Conservation (phyloP, 768 basidiomycete species). For the Boletus tomentosulus region DNA sequence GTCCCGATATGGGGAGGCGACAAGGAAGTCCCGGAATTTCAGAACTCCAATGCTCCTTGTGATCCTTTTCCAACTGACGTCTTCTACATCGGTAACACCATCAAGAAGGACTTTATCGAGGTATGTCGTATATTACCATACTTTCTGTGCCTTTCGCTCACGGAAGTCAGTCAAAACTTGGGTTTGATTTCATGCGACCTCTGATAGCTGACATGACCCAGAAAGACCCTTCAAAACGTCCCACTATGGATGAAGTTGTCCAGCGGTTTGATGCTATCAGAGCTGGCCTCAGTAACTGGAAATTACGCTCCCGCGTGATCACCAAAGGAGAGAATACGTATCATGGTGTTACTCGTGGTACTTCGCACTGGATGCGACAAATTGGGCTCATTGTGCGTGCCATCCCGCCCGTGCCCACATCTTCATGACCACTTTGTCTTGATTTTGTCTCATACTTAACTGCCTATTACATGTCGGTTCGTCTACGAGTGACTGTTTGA, state of each 20-base stretch:
- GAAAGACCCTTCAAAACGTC: constrained; percentile 34
- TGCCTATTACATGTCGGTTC: background rate
- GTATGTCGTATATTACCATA: constrained; percentile 12
- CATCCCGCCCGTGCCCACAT: constrained; percentile 18
- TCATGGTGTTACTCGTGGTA: constrained; percentile 1
- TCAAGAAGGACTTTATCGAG: constrained; percentile 29
- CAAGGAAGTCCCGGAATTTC: constrained; percentile 36
- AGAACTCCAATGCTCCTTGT: constrained; percentile 13
- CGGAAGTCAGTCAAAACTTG: background rate
- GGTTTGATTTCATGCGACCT: constrained; percentile 31
- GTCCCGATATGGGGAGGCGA: constrained; percentile 37
- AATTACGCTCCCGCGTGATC: constrained; percentile 27
- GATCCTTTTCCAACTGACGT: constrained; percentile 42
- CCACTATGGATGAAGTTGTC: constrained; percentile 35
- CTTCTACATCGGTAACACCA: constrained; percentile 38
- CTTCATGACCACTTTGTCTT: background rate
- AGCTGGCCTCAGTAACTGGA: constrained; percentile 16
- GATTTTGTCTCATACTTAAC: background rate
- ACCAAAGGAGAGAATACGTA: background rate
- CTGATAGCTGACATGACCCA: constrained; percentile 38
- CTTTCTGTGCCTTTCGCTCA: background rate
- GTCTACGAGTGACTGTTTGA: background rate
- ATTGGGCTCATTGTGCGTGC: constrained; percentile 14
- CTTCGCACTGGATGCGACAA: constrained; percentile 25
- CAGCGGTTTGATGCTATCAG: constrained; percentile 24